A percentile compares a stretch with the other conserved stretches of the same genome.
These are phyloP conservation scores for Nematocida ironsii DNA, from an alignment of 371 early-diverging fungal genomes.

Conservation along the genomic window DNA sequence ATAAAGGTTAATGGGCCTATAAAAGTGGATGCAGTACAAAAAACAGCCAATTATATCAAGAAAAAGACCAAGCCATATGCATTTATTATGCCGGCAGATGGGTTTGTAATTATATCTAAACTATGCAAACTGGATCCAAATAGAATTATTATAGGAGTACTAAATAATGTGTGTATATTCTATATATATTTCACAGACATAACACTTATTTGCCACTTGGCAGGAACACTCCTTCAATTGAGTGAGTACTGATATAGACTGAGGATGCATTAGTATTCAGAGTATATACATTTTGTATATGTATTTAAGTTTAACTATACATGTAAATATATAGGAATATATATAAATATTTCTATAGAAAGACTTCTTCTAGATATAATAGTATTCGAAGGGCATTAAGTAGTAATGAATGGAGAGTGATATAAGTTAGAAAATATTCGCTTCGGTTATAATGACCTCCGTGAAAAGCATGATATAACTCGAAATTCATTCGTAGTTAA, in stretches of 20 bases:
- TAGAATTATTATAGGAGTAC: constrained; percentile 31
- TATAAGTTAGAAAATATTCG: no score
- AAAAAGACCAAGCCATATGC: neutral
- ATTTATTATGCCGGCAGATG: constrained; percentile 43
- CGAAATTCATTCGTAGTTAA: no score
- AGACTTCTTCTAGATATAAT: no score
- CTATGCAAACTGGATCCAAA: constrained; percentile 29
- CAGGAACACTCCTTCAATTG: constrained; percentile 24
- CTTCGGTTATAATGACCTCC: no score
- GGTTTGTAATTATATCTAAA: constrained; percentile 1
- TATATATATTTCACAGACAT: constrained; percentile 50
- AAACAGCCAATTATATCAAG: constrained; percentile 31
- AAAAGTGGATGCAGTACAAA: constrained; percentile 25
- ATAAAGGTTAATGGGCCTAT: constrained; percentile 28
- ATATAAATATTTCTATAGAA: no score
- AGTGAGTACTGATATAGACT: neutral
- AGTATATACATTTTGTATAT: no score
- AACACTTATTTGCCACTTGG: constrained; percentile 34
- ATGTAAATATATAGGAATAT: no score
- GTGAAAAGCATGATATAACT: no score
- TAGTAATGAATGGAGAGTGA: no score
- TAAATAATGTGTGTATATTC: constrained; percentile 18
- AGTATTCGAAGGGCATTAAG: no score
- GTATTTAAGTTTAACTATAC: no score
- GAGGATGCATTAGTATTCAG: no score